Base-by-base conservation (phyloP, 2,329 filamentous ascomycete species). In the Hymenoscyphus infarciens region DNA sequence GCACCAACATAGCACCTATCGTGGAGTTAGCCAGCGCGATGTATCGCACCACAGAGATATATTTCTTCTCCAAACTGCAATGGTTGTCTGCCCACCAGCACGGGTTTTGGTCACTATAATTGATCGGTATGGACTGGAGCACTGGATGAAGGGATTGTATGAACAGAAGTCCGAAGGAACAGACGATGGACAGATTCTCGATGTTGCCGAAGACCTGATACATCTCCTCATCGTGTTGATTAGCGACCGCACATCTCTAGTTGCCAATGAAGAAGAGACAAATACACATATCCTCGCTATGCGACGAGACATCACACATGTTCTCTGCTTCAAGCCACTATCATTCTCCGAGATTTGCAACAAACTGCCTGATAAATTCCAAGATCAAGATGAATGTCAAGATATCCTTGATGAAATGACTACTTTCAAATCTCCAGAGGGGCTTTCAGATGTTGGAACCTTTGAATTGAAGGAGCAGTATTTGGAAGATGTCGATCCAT, bases 41-140 rank as follows among this genome's bases (percentile, higher is more conserved):
- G 90, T 97, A 22, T 92, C 92, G 1, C 94, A 97, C 72, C 94
- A 97, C 71, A 87, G 95, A 63, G 96, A 99, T 73, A 90, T 99
- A 54, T 96, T 98, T 75, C 83, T 99, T 57, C 78, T 99, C 15
- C 95, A 99, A 74, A 92, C 92, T 13, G 93, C 93, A 3, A 81
- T 98, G 73, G 92, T 97, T 1, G 83, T 95, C 1, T 96, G 93
- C 73, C 83, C 95, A 62, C 89, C 92, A 1, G 89, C 87, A 66
- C 84, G 91, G 29, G 91, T 97, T 65, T 82, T 99, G 42, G 92
- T 91, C 13, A 92, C 92, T 11, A 90, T 97, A 69, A 85, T 97
- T 59, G 93, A 99, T 76, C 88, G 96, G 10, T 99, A 95, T 73
- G 91, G 92, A 35, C 87, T 98, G 80, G 85, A 88, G 63, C 84